Percentiles rank a stretch among this genome's conserved stretches.
Conservation (phyloP, 2,329 filamentous ascomycete genomes). For the Acrodontium crateriforme region DNA sequence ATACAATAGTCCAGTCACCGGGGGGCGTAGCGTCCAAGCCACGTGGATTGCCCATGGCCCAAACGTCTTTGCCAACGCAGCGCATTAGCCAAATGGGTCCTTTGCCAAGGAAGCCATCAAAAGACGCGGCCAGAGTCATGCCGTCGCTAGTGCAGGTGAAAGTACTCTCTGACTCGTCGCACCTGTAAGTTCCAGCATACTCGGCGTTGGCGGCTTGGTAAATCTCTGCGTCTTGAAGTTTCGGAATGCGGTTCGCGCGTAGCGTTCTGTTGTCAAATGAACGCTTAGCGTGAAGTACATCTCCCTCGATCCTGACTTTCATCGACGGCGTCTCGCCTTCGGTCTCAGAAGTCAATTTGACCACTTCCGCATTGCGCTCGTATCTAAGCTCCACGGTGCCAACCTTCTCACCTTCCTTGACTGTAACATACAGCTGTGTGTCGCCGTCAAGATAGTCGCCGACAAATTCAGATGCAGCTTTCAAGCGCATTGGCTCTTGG, state of each 20-base stretch:
- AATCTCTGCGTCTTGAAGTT: constrained; percentile 1
- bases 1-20: constrained; percentile 31
- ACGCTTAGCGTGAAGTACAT: constrained; percentile 11
- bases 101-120: constrained; percentile 29
- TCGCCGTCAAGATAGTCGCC: constrained; percentile 28
- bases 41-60: constrained; percentile 25
- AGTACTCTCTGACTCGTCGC: constrained; percentile 24
- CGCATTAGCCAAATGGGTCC: constrained; percentile 26
- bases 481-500: constrained; percentile 3
- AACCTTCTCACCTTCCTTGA: constrained; percentile 7
- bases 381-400: constrained; percentile 23
- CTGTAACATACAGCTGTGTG: constrained; percentile 21
- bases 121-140: constrained; percentile 29
- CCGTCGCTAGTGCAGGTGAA: constrained; percentile 24
- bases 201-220: constrained; percentile 1
- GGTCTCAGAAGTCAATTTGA: constrained; percentile 11
- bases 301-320: constrained; percentile 18
- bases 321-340: constrained; percentile 14
- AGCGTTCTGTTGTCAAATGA: constrained; percentile 10
- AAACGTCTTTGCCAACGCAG: constrained; percentile 27
- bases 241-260: constrained; percentile 2
- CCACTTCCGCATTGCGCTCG: constrained; percentile 9
- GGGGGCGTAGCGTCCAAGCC: constrained; percentile 30
- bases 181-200: constrained; percentile 22
- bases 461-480: constrained; percentile 16